A percentile compares a stretch with the other conserved stretches of the same genome.
Conservation (phyloP, 106 monocot species). For the Cymbidium sinense region DNA sequence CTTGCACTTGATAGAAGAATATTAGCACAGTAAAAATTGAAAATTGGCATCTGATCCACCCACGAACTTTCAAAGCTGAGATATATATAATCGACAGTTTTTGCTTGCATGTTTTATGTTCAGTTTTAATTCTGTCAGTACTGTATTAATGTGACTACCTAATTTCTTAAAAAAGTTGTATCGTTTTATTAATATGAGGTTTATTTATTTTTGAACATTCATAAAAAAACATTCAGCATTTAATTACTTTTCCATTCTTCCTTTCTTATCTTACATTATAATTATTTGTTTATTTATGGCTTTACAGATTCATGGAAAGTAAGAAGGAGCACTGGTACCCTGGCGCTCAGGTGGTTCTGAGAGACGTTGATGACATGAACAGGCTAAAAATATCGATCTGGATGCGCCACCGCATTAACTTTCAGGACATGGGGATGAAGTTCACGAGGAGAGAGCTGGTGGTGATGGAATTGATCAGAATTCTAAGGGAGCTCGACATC, state of each 20-base stretch:
- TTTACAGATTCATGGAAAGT: slow-evolving; percentile 57
- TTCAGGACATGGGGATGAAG: slow-evolving; percentile 76
- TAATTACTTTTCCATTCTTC: too few relatives aligned
- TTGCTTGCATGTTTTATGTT: too few relatives aligned
- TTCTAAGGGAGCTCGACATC: slow-evolving; percentile 62
- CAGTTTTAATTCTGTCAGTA: too few relatives aligned
- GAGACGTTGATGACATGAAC: slow-evolving; percentile 87
- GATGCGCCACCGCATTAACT: slow-evolving; percentile 71
- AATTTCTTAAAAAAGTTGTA: too few relatives aligned
- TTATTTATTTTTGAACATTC: too few relatives aligned
- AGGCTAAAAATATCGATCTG: slow-evolving; percentile 66
- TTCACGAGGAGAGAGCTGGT: slow-evolving; percentile 64
- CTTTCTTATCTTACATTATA: too few relatives aligned
- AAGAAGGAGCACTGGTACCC: slow-evolving; percentile 86
- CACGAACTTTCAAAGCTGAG: neutral
- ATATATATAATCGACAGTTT: too few relatives aligned
- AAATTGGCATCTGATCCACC: neutral
- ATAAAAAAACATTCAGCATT: too few relatives aligned
- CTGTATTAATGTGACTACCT: too few relatives aligned
- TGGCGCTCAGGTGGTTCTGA: slow-evolving; percentile 46
- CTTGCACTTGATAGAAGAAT: too few relatives aligned
- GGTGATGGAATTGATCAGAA: slow-evolving; percentile 65
- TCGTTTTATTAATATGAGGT: too few relatives aligned
- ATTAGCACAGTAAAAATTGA: neutral
- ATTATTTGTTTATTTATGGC: neutral